These are phyloP conservation scores for Fusarium annulatum DNA, from an alignment of 2,329 filamentous ascomycete species.

Conservation along the genomic window DNA sequence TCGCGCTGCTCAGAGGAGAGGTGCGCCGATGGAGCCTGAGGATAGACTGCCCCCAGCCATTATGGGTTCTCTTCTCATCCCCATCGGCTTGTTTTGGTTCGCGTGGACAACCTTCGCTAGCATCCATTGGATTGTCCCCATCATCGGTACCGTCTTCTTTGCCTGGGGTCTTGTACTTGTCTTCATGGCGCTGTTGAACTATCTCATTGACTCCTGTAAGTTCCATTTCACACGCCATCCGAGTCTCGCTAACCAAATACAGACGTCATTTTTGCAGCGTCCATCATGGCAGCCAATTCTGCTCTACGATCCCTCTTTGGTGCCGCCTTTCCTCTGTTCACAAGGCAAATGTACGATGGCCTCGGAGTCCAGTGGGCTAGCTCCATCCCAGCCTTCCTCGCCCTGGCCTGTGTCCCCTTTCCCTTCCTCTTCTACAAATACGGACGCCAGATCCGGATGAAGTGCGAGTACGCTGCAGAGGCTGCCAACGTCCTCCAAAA, in stretches of 20 bases:
- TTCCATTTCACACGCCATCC: accelerated
- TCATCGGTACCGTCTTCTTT: constrained; percentile 6
- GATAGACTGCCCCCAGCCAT: constrained; percentile 8
- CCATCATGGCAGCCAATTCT: constrained; percentile 20
- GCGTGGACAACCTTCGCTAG: constrained; percentile 8
- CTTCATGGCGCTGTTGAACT: constrained; percentile 16
- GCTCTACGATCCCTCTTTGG: constrained; percentile 14
- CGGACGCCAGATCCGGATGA: background rate
- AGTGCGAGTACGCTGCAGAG: constrained; percentile 19
- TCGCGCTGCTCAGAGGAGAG: background rate
- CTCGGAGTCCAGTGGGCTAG: constrained; percentile 21
- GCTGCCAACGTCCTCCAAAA: background rate
- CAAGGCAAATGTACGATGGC: constrained; percentile 13
- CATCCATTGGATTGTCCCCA: constrained; percentile 12
- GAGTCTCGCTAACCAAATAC: accelerated
- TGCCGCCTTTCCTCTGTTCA: constrained; percentile 22
- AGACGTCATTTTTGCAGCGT: constrained; percentile 15
- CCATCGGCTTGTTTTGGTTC: constrained; percentile 22
- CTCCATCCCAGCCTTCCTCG: constrained; percentile 20
- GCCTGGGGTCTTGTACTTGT: constrained; percentile 18
- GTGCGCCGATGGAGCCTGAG: background rate
- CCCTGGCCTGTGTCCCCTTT: constrained; percentile 11
- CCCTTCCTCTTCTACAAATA: constrained; percentile 22
- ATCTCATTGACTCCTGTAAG: constrained; percentile 23
- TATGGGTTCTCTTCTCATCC: constrained; percentile 5